Evolutionary conservation across 2,329 filamentous ascomycete genomes (phyloP), one percentile per base, ranked within the genome.

Genomic region (Eutypella sp.): DNA sequence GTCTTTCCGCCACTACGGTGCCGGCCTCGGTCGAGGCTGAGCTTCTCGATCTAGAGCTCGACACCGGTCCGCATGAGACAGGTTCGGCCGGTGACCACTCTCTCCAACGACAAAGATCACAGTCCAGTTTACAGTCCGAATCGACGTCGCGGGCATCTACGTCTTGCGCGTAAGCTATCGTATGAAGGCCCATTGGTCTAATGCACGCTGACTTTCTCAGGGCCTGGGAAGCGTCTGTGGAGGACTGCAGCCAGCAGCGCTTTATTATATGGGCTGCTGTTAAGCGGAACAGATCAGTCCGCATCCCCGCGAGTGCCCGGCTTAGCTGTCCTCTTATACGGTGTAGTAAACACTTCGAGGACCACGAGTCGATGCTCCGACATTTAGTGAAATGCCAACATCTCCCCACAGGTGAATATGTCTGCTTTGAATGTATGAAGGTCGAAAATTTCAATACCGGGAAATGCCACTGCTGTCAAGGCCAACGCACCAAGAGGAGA

Each of bases 241-340:
- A 76, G 48, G 73, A 77, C 54, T 79, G 76, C 56, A 72, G 72
- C 18, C 67, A 74, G 38, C 69, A 79, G 54, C 67, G 72, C 47
- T 81, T 81, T 61, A 72, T 80, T 53, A 73, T 76, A 42, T 80
- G 77, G 76, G 72, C 70, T 27, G 77, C 76, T 39, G 67, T 78
- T 51, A 73, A 75, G 58, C 74, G 76, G 54, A 80, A 79, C 61
- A 67, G 64, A 24, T 76, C 68, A 44, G 50, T 60, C 36, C 69
- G 67, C 44, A 75, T 78, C 67, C 70, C 68, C 8, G 57, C 65
- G 20, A 68, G 67, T 53, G 72, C 79, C 51, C 71, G 68, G 46
- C 63, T 75, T 33, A 70, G 72, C 52, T 81, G 76, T 48, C 77
- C 77, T 15, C 62, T 80, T 49, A 57, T 78, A 33, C 68, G 68